These are phyloP conservation scores for Penicillium antarcticum DNA, from an alignment of 495 filamentous ascomycete genomes.

Conservation along the genomic window DNA sequence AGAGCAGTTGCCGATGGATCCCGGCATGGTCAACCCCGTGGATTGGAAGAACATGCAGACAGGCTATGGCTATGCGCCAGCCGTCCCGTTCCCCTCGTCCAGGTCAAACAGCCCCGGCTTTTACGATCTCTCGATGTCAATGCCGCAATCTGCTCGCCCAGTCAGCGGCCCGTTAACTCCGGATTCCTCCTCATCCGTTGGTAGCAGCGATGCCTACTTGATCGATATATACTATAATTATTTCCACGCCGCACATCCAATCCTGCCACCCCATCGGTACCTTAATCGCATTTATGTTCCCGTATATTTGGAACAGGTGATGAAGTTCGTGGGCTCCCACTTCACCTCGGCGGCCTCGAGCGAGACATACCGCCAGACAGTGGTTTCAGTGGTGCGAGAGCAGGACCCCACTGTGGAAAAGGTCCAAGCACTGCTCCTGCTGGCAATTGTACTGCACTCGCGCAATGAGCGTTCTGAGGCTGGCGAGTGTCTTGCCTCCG, in stretches of 20 bases:
- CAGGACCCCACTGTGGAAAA: conserved; percentile 38
- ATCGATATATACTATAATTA: conserved; percentile 46
- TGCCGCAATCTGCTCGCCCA: conserved; percentile 14
- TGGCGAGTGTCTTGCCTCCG: conserved; percentile 60
- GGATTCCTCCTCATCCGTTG: conserved; percentile 35
- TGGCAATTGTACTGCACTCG: conserved; percentile 75
- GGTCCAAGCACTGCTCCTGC: conserved; percentile 74
- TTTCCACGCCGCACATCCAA: conserved; percentile 45
- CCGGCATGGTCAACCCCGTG: conserved; percentile 24
- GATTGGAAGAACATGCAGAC: conserved; percentile 28
- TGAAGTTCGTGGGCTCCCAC: conserved; percentile 46
- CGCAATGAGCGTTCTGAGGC: conserved; percentile 65
- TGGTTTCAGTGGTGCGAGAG: conserved; percentile 32
- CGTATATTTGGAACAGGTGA: conserved; percentile 40
- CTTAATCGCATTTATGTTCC: conserved; percentile 30
- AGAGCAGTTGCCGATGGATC: conserved; percentile 25
- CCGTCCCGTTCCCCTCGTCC: conserved; percentile 21
- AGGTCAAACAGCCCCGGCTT: conserved; percentile 24
- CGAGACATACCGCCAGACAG: conserved; percentile 38
- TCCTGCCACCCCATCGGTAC: conserved; percentile 36
- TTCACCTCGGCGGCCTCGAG: conserved; percentile 39
- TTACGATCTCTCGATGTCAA: conserved; percentile 16
- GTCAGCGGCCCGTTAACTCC: conserved; percentile 35
- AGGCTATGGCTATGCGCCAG: conserved; percentile 22
- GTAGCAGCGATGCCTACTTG: conserved; percentile 36